phyloP scores from a whole-genome alignment of 371 early-diverging fungal genomes.

The Saksenaea vasiformis region DNA sequence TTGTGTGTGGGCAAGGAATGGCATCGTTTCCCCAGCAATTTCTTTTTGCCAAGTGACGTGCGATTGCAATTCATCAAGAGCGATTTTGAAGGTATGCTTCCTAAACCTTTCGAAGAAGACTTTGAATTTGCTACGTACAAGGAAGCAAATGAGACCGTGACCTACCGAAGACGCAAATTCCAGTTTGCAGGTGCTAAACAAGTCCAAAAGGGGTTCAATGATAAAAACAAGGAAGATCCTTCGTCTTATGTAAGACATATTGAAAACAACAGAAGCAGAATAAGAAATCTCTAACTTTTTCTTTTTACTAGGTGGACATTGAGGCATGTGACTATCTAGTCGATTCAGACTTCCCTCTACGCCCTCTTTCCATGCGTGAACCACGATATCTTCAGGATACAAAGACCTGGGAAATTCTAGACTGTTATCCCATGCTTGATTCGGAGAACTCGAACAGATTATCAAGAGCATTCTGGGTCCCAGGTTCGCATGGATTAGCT shows the following conservation, averaged over 20 bases:
- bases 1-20: conserved; percentile 94
- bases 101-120: conserved; percentile 62
- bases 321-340: conserved; percentile 73
- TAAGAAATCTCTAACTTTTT: neutral
- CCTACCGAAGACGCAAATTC: conserved; percentile 32
- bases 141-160: conserved; percentile 22
- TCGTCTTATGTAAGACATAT: conserved; percentile 53
- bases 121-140: conserved; percentile 22
- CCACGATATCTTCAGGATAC: conserved; percentile 26
- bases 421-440: conserved; percentile 65
- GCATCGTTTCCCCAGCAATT: conserved; percentile 92
- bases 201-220: conserved; percentile 67
- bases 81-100: conserved; percentile 68
- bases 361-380: conserved; percentile 19
- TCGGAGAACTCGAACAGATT: conserved; percentile 43
- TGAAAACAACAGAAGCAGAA: neutral
- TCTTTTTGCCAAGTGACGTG: conserved; percentile 75
- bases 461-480: conserved; percentile 62
- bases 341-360: conserved; percentile 59
- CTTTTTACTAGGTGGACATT: conserved; percentile 42
- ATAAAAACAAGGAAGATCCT: conserved; percentile 69
- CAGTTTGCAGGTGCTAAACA: conserved; percentile 45
- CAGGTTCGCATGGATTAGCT: conserved; percentile 38
- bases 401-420: conserved; percentile 55
- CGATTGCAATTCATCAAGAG: conserved; percentile 64